Conservation (phyloP, 768 basidiomycete genomes). For the Butyriboletus loyo region DNA sequence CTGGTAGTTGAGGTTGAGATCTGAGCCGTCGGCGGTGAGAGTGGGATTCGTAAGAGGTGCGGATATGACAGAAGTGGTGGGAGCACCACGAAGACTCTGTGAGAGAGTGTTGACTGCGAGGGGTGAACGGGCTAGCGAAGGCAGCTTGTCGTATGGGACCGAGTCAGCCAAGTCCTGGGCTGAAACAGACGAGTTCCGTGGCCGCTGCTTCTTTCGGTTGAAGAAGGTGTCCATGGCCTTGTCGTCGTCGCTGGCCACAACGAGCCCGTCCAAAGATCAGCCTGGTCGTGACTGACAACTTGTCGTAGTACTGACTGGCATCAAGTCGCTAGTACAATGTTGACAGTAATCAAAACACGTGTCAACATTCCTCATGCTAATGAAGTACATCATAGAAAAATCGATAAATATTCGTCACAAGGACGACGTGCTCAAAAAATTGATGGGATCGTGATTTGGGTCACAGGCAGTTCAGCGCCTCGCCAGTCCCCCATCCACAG, state of each 20-base stretch:
- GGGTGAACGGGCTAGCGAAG: slow-evolving; percentile 53
- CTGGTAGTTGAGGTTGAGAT: slow-evolving; percentile 63
- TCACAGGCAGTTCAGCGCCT: slow-evolving; percentile 30
- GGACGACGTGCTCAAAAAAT: slow-evolving; percentile 31
- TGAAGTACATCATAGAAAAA: background rate
- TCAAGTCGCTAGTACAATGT: background rate
- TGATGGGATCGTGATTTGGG: slow-evolving; percentile 21
- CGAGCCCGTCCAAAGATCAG: slow-evolving; percentile 4
- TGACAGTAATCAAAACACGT: slow-evolving; percentile 17
- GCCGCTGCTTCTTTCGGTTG: slow-evolving; percentile 55
- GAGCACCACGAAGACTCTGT: slow-evolving; percentile 48
- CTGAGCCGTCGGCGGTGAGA: slow-evolving; percentile 67
- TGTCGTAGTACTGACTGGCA: background rate
- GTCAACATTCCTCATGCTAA: slow-evolving; percentile 16
- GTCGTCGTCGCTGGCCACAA: slow-evolving; percentile 14
- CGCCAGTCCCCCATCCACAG: slow-evolving; percentile 23
- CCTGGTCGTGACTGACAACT: slow-evolving; percentile 3
- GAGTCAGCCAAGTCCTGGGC: slow-evolving; percentile 63
- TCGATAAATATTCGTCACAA: slow-evolving; percentile 16
- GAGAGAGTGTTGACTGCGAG: slow-evolving; percentile 52
- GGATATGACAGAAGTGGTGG: slow-evolving; percentile 48
- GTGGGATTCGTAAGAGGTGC: slow-evolving; percentile 84
- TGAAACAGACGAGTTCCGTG: slow-evolving; percentile 62
- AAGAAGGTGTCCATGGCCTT: slow-evolving; percentile 62
- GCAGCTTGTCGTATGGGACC: slow-evolving; percentile 70